Evolutionary conservation across 768 basidiomycete species (phyloP), one percentile per base, ranked within the genome.

Genomic region (Tricholomella constricta): DNA sequence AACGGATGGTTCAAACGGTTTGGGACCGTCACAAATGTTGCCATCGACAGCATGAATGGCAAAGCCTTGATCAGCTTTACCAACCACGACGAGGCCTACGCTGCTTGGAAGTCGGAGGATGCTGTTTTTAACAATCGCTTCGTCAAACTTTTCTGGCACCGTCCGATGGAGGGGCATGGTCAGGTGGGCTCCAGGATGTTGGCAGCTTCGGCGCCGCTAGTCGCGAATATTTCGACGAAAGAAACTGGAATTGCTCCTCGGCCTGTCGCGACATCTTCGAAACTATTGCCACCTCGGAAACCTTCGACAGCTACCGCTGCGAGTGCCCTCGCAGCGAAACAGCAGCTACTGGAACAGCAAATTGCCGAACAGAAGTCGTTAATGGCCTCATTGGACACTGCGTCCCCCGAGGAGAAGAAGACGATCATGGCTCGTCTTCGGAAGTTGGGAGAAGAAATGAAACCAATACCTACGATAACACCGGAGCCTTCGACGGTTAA

Each of bases 111-210:
- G 68, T 85, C 86, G 22, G 91, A 95, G 69, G 93, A 96, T 57
- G 93, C 94, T n/a, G 88, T 97, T 12, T 97, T 97, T 63, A 85
- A 84, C 10, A 95, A 94, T 61, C 84, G 95, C 45, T 97, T 97
- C 67, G 94, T 97, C 59, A 96, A 95, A 70, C 79, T 97, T 29
- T 92, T 96, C 62, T 97, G 95, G 94, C 93, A 96, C 71, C 80
- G 89, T 52, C 94, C 93, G 6, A 83, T 94, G 84, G 91, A 90
- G 48, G 94, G 95, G 0, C 90, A 94, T 62, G 94, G 94, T 7
- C 85, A 84, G 56, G 78, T 75, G 15, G 94, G 94, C 2, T 74
- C 83, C 43, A 80, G 88, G 57, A 82, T 87, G 75, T 72, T 98
- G 53, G 92, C 89, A 12, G 91, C 89, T 4, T 90, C 89, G 25